These are phyloP conservation scores for Mucor circinelloides DNA, from an alignment of 371 early-diverging fungal genomes.

Conservation along the genomic window DNA sequence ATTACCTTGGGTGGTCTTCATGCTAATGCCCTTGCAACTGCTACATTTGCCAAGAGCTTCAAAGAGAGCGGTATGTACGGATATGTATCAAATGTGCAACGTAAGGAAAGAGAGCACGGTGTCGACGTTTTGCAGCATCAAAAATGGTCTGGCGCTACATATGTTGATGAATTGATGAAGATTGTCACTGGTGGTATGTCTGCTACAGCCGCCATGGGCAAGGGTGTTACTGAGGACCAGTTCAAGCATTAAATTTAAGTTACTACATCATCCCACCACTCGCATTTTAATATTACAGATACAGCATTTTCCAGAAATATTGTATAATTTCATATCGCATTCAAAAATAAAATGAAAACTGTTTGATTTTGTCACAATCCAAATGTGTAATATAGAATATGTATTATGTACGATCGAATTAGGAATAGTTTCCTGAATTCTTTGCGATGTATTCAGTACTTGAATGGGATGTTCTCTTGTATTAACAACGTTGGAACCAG, in stretches of 20 bases:
- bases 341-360: neutral
- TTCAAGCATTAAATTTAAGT: constrained; percentile 45
- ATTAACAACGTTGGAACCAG: too few species aligned
- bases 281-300: neutral
- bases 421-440: too few species aligned
- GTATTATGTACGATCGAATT: too few species aligned
- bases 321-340: neutral
- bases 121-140: constrained; percentile 97
- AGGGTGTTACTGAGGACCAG: constrained; percentile 86
- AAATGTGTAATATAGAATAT: too few species aligned
- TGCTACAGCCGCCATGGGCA: constrained; percentile 97
- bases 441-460: too few species aligned
- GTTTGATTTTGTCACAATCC: neutral
- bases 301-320: neutral
- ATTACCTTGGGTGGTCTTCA: constrained; percentile 98
- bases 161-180: constrained; percentile 91
- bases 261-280: neutral
- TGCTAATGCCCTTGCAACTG: constrained; percentile 82
- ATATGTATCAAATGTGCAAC: constrained; percentile 93
- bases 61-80: constrained; percentile 93
- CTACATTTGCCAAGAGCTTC: constrained; percentile 91
- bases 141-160: constrained; percentile 98
- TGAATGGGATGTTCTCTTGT: too few species aligned
- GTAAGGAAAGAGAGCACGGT: constrained; percentile 87
- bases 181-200: constrained; percentile 93